Evolutionary conservation across 192 early-diverging fungal genomes (phyloP), one percentile per base, ranked within the genome.

Genomic region (Backusella westeae): DNA sequence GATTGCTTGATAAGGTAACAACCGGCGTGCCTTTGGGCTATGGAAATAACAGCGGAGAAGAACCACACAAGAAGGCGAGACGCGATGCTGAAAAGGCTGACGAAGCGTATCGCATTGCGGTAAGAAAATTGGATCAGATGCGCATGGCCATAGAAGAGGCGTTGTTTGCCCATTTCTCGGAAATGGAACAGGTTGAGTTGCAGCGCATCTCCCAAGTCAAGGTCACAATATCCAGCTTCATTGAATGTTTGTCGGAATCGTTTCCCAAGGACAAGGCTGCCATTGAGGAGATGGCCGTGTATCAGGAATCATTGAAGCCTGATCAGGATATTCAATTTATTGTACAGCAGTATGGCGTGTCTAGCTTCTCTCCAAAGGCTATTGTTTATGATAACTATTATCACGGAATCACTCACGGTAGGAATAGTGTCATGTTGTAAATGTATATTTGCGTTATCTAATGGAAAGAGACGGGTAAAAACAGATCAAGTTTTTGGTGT

Each of bases 401-500:
- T 35, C 87, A 88, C 63, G 91, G 93, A 69, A 80, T 88, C 23
- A 89, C 88, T 29, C 85, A 90, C 52, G 88, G 88, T 89, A 80
- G 73, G 70, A 39, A 12, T 39, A 39, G 8, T 3, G 38, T 39
- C 38, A 12, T 7, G 1, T 32, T 32, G 38, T 39, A 39, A 12
- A 39, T 39, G 38, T 39, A 39, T 52, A 39, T 39, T 49, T 72
- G 17, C 21, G 15, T 23, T 26, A 49, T 71, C 34, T 26, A 29
- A 63, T 29, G 14, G 42, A 17, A 14, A 44, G 42, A 44, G 42
- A 0, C 23, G 21, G 6, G 8, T 14, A 14, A 14, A 32, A 44
- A 26, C 72, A 90, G 90, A 91, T 82, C 93, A 94, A 85, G 84
- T 91, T 32, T 94, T 94, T 85, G 93, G 92, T 17, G 91, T 94